Evolutionary conservation across 1,284 basidiomycete species (phyloP), one percentile per base, ranked within the genome.

Genomic region (Heterobasidion annosum): DNA sequence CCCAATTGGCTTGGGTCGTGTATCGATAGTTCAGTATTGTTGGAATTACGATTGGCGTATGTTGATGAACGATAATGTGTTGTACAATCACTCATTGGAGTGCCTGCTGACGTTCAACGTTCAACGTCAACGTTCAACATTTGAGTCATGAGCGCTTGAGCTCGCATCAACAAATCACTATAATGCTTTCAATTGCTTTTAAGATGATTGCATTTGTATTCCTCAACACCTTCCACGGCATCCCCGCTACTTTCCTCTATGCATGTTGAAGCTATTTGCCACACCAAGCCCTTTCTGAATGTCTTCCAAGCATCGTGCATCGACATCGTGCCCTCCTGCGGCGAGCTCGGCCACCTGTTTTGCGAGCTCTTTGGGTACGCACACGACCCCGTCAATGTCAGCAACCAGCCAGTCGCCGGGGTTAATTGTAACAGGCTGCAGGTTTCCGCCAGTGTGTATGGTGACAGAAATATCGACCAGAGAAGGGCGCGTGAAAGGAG

Each of bases 321-420:
- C 94, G 7, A 89, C 73, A 52, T 79, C 77, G 57, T 78, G 74
- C 8, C 82, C 86, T 61, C 79, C 78, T 16, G 64, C 62, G 15
- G 88, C 90, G 33, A 83, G 59, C 50, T 80, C 75, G 8, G 85
- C 62, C 2, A 92, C 91, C 58, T 82, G 68, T 15, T 73, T 71
- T 10, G 82, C 74, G 54, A 85, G 61, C 2, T 69, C 72, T 25
- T 68, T 71, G 0, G 91, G 86, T 15, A 97, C 80, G 61, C 86
- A 89, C 1, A 98, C 91, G 0, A 96, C 92, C 0, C 95, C 95
- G 65, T 98, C 91, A 54, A 85, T 77, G 65, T 98, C 95, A 13
- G 85, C 93, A 15, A 96, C 68, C 40, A 98, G 79, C 72, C 86
- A 79, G 65, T 97, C 95, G 2, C 86, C 88, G 2, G 94, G 90